Percentiles rank a stretch among this genome's conserved stretches.
Evolutionary conservation across 2,329 filamentous ascomycete species (phyloP).

Genomic region (Iodosphaeria phyllophila): DNA sequence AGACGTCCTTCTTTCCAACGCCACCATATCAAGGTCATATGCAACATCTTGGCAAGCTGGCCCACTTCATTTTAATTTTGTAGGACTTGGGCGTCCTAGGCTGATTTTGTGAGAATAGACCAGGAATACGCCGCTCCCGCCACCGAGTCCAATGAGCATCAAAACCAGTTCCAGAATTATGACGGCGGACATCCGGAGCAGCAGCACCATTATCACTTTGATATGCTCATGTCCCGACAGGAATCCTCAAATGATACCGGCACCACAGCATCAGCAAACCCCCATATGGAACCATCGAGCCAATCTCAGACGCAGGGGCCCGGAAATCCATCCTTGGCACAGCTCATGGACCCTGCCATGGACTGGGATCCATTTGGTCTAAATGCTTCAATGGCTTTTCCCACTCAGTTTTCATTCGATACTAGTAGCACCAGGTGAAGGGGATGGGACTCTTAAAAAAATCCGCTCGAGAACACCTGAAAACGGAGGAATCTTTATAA

Average conservation of each 20-base stretch:
- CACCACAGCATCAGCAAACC: conserved; percentile 1
- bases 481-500: too few species aligned
- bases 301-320: conserved; percentile 11
- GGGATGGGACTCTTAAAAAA: background rate
- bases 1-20: conserved; percentile 50
- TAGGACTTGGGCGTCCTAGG: conserved; percentile 48
- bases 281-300: conserved; percentile 12
- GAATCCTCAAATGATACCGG: background rate
- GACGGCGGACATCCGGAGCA: conserved; percentile 17
- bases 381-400: conserved; percentile 89
- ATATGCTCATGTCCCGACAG: too few species aligned
- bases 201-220: conserved; percentile 16
- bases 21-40: conserved; percentile 81
- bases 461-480: too few species aligned
- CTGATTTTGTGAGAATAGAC: conserved; percentile 57
- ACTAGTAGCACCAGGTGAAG: conserved; percentile 34
- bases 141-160: conserved; percentile 49
- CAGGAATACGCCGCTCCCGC: conserved; percentile 93
- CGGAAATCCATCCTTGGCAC: conserved; percentile 44
- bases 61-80: conserved; percentile 23
- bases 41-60: conserved; percentile 80
- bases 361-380: conserved; percentile 90
- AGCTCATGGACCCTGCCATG: conserved; percentile 57
- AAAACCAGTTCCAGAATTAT: conserved; percentile 34
- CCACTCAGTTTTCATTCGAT: conserved; percentile 63